phyloP scores from a whole-genome alignment of 2,329 filamentous ascomycete species.

The Botrytis tulipae region DNA sequence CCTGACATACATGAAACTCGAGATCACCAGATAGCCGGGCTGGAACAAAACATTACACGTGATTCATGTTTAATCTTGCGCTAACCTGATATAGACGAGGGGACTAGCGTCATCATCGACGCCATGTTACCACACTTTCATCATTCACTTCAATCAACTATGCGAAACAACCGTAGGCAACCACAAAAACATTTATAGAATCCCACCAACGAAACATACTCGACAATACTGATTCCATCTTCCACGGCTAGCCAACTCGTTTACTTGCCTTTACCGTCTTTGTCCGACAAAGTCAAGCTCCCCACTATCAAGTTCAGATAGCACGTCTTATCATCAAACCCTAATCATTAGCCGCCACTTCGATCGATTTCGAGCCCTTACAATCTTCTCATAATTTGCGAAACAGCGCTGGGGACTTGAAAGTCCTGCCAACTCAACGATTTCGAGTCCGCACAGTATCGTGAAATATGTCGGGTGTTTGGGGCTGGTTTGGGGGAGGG shows the following conservation, averaged over 20 bases:
- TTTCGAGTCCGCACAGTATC: constrained; percentile 22
- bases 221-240: background rate
- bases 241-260: background rate
- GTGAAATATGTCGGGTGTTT: constrained; percentile 61
- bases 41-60: background rate
- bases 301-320: constrained; percentile 30
- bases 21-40: background rate
- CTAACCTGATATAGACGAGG: constrained; percentile 12
- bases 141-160: constrained; percentile 21
- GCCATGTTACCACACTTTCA: constrained; percentile 29
- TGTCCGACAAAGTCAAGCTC: constrained; percentile 24
- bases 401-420: constrained; percentile 15
- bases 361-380: background rate
- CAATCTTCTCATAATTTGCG: background rate
- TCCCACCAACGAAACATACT: background rate
- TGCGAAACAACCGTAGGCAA: constrained; percentile 27
- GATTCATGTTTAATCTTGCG: background rate
- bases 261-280: constrained; percentile 20
- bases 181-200: constrained; percentile 21
- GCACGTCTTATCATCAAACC: constrained; percentile 13
- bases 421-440: constrained; percentile 19
- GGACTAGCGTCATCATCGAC: constrained; percentile 27
- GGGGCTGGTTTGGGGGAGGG: constrained; percentile 90
- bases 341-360: constrained; percentile 16
- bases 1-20: background rate